These are phyloP conservation scores for Cynara cardunculus DNA, from an alignment of 129 eudicot genomes.

Conservation along the genomic window DNA sequence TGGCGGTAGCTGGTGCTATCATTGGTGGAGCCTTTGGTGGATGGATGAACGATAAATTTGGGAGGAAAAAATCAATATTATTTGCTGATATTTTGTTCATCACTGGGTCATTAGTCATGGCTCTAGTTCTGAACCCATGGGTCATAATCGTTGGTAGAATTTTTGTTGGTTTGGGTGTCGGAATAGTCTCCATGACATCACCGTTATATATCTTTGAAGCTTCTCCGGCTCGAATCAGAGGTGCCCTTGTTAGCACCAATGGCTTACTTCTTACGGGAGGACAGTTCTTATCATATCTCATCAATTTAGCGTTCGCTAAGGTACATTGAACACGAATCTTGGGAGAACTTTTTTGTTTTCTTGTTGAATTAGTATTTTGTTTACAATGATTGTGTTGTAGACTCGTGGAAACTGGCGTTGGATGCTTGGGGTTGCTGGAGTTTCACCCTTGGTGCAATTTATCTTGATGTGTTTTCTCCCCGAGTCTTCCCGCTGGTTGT, in stretches of 20 bases:
- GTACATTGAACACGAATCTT: conserved; percentile 22
- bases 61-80: conserved; percentile 54
- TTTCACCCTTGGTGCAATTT: conserved; percentile 67
- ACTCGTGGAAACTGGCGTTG: conserved; percentile 74
- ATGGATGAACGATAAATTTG: conserved; percentile 51
- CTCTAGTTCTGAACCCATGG: conserved; percentile 50
- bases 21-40: conserved; percentile 77
- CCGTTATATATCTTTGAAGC: conserved; percentile 77
- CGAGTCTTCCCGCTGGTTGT: conserved; percentile 86
- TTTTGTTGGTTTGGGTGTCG: conserved; percentile 70
- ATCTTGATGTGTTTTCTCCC: conserved; percentile 63
- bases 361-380: background rate
- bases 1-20: conserved; percentile 74
- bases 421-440: conserved; percentile 83
- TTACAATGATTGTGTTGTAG: conserved; percentile 24
- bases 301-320: conserved; percentile 68
- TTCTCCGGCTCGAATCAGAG: conserved; percentile 74
- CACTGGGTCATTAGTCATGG: conserved; percentile 61
- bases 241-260: conserved; percentile 85
- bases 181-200: conserved; percentile 83
- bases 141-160: conserved; percentile 62
- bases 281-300: conserved; percentile 61
- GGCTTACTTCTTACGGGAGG: conserved; percentile 71
- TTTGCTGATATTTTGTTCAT: conserved; percentile 57
- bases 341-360: background rate